phyloP scores from a whole-genome alignment of 345 rosid genomes.

The Euphorbia lathyris region DNA sequence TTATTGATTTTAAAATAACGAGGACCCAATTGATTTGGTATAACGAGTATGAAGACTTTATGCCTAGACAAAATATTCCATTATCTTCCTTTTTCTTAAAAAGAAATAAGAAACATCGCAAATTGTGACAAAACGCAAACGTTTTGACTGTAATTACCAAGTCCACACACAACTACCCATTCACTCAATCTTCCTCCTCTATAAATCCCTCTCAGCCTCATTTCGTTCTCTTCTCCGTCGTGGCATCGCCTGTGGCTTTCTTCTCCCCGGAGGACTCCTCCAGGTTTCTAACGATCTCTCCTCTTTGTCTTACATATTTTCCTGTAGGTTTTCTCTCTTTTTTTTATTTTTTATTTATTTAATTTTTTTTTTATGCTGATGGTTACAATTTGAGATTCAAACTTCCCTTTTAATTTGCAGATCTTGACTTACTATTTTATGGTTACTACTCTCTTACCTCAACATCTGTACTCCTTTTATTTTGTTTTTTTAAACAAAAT shows the following conservation, averaged over 20 bases:
- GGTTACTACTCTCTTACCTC: neutral
- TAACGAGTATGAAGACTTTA: too few species aligned
- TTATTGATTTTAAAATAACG: too few species aligned
- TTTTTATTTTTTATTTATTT: too few species aligned
- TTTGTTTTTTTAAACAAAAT: neutral
- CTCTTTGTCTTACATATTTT: conserved; percentile 8
- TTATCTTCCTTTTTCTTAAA: too few species aligned
- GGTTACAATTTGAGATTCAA: conserved; percentile 10
- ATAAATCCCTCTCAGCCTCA: neutral
- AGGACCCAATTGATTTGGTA: too few species aligned
- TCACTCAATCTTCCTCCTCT: neutral
- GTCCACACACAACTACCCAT: neutral
- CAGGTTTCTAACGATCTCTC: conserved; percentile 28
- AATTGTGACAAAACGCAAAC: conserved; percentile 27
- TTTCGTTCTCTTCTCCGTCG: neutral
- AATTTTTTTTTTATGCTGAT: neutral
- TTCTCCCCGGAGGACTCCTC: conserved; percentile 21
- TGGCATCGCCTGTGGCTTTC: conserved; percentile 23
- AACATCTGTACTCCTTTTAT: neutral
- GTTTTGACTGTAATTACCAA: neutral
- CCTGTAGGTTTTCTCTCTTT: neutral
- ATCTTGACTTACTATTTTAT: conserved; percentile 20
- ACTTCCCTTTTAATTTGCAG: conserved; percentile 8
- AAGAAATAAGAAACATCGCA: too few species aligned
- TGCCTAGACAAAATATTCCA: too few species aligned